Percentiles rank a stretch among this genome's conserved stretches.
These are phyloP conservation scores for Perilla frutescens DNA, from an alignment of 257 asterid species.

Conservation along the genomic window DNA sequence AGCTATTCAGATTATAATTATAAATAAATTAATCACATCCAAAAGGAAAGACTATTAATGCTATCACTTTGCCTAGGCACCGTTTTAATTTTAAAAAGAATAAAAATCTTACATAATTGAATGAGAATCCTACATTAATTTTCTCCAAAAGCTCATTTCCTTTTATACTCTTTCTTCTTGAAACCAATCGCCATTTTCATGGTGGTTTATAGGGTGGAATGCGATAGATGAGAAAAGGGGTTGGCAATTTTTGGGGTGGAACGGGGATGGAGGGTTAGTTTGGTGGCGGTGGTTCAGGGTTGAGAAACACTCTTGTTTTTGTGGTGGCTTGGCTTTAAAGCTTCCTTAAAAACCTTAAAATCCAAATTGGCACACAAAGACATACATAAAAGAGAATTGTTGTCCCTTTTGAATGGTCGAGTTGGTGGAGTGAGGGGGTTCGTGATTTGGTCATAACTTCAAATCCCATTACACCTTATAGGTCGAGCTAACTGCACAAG, in stretches of 20 bases:
- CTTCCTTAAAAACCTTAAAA: neutral
- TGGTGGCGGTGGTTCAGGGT: neutral
- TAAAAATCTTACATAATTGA: neutral
- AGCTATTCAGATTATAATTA: neutral
- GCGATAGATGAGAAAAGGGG: neutral
- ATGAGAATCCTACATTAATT: neutral
- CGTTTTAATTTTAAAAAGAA: neutral
- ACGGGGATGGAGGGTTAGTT: neutral
- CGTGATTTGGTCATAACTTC: no score
- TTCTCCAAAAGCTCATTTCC: neutral
- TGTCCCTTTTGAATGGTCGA: neutral
- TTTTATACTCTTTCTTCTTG: neutral
- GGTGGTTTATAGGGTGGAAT: neutral
- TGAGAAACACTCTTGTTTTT: neutral
- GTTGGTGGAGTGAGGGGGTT: neutral
- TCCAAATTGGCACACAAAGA: neutral
- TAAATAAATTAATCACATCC: neutral
- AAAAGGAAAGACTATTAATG: neutral
- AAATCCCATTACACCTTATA: no score
- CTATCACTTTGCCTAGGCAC: neutral
- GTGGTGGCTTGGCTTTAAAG: neutral
- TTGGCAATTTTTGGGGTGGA: neutral
- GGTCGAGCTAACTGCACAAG: no score
- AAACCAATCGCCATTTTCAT: neutral
- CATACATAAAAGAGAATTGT: neutral